Evolutionary conservation across 2,329 filamentous ascomycete species (phyloP).

Genomic region (Aspergillus terreus): DNA sequence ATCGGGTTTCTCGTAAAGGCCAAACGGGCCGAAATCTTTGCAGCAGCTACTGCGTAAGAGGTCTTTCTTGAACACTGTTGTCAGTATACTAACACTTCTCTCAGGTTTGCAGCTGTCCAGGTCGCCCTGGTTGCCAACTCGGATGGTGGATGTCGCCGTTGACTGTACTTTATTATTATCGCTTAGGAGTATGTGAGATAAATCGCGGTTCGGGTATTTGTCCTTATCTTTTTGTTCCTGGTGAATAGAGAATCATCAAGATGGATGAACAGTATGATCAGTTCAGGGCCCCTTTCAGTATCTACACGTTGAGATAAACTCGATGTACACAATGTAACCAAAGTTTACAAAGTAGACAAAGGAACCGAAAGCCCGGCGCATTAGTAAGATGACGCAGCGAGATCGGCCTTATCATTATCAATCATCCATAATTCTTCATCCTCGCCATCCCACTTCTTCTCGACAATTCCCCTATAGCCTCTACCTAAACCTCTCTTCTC

Average conservation of each 20-base stretch:
- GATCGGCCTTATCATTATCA: constrained; percentile 10
- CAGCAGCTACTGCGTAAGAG: constrained; percentile 5
- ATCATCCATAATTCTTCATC: not conserved
- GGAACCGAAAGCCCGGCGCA: not conserved
- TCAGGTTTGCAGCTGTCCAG: constrained; percentile 13
- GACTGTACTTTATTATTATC: too few relatives aligned
- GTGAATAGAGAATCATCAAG: too few relatives aligned
- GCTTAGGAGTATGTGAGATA: too few relatives aligned
- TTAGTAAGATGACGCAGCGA: constrained; percentile 9
- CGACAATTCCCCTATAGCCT: not conserved
- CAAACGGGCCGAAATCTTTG: constrained; percentile 11
- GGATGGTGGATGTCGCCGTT: not conserved
- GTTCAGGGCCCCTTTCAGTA: too few relatives aligned
- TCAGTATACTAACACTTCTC: not conserved
- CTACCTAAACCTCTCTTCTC: not conserved
- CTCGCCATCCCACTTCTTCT: not conserved
- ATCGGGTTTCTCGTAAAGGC: constrained; percentile 9
- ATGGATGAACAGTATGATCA: too few relatives aligned
- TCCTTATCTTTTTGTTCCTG: too few relatives aligned
- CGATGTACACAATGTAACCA: too few relatives aligned
- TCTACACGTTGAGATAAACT: too few relatives aligned
- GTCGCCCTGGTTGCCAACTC: constrained; percentile 11
- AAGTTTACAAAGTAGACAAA: too few relatives aligned
- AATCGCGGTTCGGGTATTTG: too few relatives aligned
- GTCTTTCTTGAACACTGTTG: too few relatives aligned